A percentile compares a stretch with the other conserved stretches of the same genome.
These are phyloP conservation scores for Ogataea parapolymorpha DNA, from an alignment of 805 yeast genomes.

Conservation along the genomic window DNA sequence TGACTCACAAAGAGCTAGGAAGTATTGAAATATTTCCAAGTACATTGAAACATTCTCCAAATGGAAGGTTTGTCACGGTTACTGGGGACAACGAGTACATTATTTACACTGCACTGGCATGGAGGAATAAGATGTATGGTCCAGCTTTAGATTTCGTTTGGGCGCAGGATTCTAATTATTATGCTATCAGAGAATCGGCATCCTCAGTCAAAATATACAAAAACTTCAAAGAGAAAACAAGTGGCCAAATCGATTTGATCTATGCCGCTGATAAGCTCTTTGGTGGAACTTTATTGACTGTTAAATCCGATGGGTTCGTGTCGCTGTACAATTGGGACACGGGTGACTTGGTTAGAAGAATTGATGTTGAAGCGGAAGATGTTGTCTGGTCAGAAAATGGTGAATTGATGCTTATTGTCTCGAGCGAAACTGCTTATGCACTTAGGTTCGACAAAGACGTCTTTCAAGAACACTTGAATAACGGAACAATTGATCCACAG, in stretches of 20 bases:
- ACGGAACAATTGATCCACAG: slow-evolving; percentile 61
- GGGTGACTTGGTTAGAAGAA: slow-evolving; percentile 78
- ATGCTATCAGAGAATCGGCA: slow-evolving; percentile 73
- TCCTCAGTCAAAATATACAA: slow-evolving; percentile 68
- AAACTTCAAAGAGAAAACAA: slow-evolving; percentile 77
- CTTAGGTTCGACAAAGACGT: slow-evolving; percentile 68
- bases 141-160: slow-evolving; percentile 88
- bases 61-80: slow-evolving; percentile 95
- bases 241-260: slow-evolving; percentile 59
- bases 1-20: slow-evolving; percentile 90
- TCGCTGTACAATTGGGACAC: slow-evolving; percentile 94
- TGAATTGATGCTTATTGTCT: slow-evolving; percentile 73
- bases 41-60: slow-evolving; percentile 85
- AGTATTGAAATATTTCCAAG: slow-evolving; percentile 90
- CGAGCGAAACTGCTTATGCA: slow-evolving; percentile 72
- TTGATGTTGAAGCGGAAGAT: slow-evolving; percentile 81
- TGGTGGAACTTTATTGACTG: slow-evolving; percentile 86
- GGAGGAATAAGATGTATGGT: slow-evolving; percentile 96
- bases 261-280: slow-evolving; percentile 76
- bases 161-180: slow-evolving; percentile 88
- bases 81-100: slow-evolving; percentile 98
- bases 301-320: slow-evolving; percentile 78
- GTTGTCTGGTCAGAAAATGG: slow-evolving; percentile 94
- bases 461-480: slow-evolving; percentile 58
- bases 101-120: slow-evolving; percentile 92